Evolutionary conservation across 257 asterid species (phyloP).

Genomic region (Solanum habrochaites): DNA sequence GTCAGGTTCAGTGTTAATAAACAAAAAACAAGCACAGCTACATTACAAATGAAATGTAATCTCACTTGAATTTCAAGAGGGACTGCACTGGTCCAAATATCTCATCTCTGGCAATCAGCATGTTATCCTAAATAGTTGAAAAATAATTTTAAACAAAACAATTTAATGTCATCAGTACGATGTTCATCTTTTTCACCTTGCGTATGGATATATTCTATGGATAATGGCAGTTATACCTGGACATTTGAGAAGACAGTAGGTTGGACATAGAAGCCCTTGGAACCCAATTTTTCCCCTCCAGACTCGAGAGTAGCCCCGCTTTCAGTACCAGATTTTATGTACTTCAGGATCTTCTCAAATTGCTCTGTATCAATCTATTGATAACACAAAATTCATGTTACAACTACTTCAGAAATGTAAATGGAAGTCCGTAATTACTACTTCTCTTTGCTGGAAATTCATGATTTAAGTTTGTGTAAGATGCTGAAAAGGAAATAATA

Average conservation of each 20-base stretch:
- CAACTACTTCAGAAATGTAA: background rate
- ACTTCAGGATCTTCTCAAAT: conserved; percentile 2
- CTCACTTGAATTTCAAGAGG: background rate
- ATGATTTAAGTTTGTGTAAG: background rate
- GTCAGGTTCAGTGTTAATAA: background rate
- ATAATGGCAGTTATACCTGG: background rate
- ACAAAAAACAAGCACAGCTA: background rate
- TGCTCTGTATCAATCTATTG: conserved; percentile 1
- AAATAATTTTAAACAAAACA: background rate
- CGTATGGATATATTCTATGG: background rate
- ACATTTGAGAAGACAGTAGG: conserved; percentile 14
- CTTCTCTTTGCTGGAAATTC: background rate
- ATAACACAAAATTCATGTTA: background rate
- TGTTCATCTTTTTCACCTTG: background rate
- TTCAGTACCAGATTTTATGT: background rate
- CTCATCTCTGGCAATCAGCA: background rate
- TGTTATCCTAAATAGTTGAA: background rate
- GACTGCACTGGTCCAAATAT: background rate
- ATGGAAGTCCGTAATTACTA: background rate
- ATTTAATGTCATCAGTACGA: background rate
- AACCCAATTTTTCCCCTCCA: conserved; percentile 5
- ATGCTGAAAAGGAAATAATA: background rate
- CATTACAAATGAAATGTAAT: background rate
- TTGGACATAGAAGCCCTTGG: background rate
- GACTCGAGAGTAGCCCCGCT: conserved; percentile 9